Conservation (phyloP, 164 flowering plant genomes). For the Stephania yunnanensis region DNA sequence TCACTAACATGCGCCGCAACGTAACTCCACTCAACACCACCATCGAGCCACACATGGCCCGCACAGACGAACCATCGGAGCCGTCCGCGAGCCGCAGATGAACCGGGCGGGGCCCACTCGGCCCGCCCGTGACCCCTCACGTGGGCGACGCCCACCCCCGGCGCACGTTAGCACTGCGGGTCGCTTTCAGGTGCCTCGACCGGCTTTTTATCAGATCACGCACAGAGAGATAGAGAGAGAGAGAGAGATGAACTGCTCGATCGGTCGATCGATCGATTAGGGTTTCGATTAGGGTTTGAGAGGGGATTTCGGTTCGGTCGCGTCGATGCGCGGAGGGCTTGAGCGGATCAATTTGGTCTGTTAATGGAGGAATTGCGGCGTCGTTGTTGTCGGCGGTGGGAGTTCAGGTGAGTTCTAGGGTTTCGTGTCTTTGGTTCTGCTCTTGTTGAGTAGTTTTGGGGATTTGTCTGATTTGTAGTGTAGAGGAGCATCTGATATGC, state of each 20-base stretch:
- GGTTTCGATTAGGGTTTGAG: not conserved
- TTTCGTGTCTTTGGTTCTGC: not conserved
- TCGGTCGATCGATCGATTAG: not conserved
- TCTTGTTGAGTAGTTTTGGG: not conserved
- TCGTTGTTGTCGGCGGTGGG: too few relatives aligned
- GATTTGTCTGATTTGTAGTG: not conserved
- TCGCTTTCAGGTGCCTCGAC: not conserved
- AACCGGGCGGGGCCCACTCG: not conserved
- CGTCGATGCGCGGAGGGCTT: not conserved
- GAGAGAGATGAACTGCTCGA: slow-evolving; percentile 2
- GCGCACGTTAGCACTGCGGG: slow-evolving; percentile 6
- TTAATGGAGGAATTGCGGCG: not conserved
- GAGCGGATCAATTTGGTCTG: not conserved
- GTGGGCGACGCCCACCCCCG: not conserved
- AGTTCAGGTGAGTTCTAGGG: slow-evolving; percentile 8
- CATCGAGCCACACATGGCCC: too few relatives aligned
- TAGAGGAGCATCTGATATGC: not conserved
- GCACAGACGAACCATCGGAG: not conserved
- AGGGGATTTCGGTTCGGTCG: not conserved
- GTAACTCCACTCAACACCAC: not conserved
- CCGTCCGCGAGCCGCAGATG: not conserved
- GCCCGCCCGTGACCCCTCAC: not conserved
- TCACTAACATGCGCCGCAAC: slow-evolving; percentile 5
- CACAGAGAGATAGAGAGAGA: slow-evolving; percentile 11
- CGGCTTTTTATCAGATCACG: slow-evolving; percentile 3